phyloP scores from a whole-genome alignment of 805 yeast genomes.

The Osmozyma mogii region DNA sequence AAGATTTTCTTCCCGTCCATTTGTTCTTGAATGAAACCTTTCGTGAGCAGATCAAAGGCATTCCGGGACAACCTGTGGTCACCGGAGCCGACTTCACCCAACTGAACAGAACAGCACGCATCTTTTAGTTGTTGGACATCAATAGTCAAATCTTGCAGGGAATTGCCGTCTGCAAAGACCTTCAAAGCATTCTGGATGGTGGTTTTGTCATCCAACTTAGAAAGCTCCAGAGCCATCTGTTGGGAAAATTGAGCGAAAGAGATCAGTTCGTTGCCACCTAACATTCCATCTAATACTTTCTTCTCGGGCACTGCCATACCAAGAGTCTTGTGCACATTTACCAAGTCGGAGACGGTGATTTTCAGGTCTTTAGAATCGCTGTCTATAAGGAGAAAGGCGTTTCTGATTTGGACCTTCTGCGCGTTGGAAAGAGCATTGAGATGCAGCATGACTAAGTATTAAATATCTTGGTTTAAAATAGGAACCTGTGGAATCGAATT shows the following conservation, averaged over 20 bases:
- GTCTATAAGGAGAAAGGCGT: conserved; percentile 74
- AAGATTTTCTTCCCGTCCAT: conserved; percentile 54
- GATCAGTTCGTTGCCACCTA: conserved; percentile 36
- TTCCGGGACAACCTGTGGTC: conserved; percentile 32
- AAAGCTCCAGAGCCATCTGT: conserved; percentile 49
- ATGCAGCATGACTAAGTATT: conserved; percentile 20
- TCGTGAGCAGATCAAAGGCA: conserved; percentile 45
- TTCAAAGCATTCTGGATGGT: conserved; percentile 50
- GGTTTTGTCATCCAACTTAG: conserved; percentile 44
- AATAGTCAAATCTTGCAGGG: too few species aligned
- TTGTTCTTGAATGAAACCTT: conserved; percentile 48
- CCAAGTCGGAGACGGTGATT: conserved; percentile 49
- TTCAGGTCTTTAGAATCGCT: conserved; percentile 67
- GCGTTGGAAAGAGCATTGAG: conserved; percentile 44
- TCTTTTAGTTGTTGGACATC: conserved; percentile 42
- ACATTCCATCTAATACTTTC: conserved; percentile 42
- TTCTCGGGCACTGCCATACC: conserved; percentile 41
- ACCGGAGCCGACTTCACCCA: conserved; percentile 40
- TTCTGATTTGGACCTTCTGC: conserved; percentile 59
- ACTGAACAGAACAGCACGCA: conserved; percentile 38
- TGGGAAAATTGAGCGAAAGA: conserved; percentile 62
- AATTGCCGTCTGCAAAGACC: conserved; percentile 39
- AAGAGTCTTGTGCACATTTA: conserved; percentile 42
- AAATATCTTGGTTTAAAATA: too few species aligned
- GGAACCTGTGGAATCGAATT: too few species aligned